Base-by-base conservation (phyloP, 2,329 filamentous ascomycete species). In the Akanthomyces dipterigenus region DNA sequence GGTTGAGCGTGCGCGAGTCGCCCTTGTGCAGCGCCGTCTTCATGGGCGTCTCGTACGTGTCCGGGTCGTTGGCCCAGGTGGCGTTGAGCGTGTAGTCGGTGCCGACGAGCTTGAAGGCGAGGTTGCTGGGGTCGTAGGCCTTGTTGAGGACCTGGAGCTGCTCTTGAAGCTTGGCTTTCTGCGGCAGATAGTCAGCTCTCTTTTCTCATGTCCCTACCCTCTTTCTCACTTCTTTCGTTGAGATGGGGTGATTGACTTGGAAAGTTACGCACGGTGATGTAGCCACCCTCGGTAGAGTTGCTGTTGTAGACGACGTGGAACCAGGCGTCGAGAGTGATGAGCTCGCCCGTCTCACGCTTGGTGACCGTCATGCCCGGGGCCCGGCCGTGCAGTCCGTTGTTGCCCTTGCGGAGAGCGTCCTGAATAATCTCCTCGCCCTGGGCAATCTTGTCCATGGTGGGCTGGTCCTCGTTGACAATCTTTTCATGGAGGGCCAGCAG, bases 231-330 rank as follows among this genome's bases (percentile, higher is more conserved):
- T n/a, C n/a, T n/a, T n/a, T n/a, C n/a, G n/a, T n/a, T n/a, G n/a
- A n/a, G n/a, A n/a, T n/a, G n/a, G n/a, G n/a, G n/a, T n/a, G n/a
- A n/a, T n/a, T n/a, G n/a, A n/a, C n/a, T n/a, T 4, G 3, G 24
- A 18, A 5, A n/a, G 20, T 34, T 22, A 66, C 71, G 65, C 66
- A 75, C 72, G 3, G 71, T 72, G 36, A 75, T 57, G 51, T 73
- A 75, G 24, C 73, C 73, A 46, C 69, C 73, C 28, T 60, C 63
- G 24, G 67, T 69, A 22, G 68, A 51, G 70, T 81, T 80, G 66
- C 78, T 66, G 50, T 77, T 78, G 63, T 70, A 74, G 62, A 76
- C 68, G 18, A 76, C 71, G 65, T 76, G 73, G 64, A 75, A 73
- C 65, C 75, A 74, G 48, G 70, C 66, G 48, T 72, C 68, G 45